phyloP scores from a whole-genome alignment of 1,284 basidiomycete genomes.

The Trichosporon asahii region DNA sequence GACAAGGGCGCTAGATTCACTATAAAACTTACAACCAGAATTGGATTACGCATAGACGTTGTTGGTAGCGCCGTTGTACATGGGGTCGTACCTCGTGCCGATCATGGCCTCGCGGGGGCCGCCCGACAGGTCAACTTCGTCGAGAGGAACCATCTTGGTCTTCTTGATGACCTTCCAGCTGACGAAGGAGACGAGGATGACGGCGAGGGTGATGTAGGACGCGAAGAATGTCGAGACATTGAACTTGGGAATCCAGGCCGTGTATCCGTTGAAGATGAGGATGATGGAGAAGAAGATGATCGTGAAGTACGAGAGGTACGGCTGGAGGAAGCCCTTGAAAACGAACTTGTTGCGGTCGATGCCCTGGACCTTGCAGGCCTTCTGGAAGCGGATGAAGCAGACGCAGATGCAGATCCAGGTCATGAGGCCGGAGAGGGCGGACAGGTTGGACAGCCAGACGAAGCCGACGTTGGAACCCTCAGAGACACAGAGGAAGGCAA shows the following conservation, averaged over 20 bases:
- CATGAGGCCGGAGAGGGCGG: conserved; percentile 54
- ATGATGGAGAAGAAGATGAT: conserved; percentile 21
- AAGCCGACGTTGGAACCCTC: conserved; percentile 64
- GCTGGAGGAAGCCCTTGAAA: conserved; percentile 57
- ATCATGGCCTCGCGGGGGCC: conserved; percentile 16
- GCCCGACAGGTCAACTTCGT: conserved; percentile 69
- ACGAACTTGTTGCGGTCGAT: conserved; percentile 59
- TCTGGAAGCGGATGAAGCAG: conserved; percentile 71
- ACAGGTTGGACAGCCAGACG: conserved; percentile 67
- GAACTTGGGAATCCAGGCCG: conserved; percentile 14
- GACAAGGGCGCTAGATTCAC: background rate
- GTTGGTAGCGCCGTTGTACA: background rate
- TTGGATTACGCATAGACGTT: background rate
- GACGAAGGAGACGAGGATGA: conserved; percentile 21
- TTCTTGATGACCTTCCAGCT: conserved; percentile 19
- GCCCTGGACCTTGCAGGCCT: conserved; percentile 68
- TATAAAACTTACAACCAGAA: background rate
- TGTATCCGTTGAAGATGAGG: conserved; percentile 23
- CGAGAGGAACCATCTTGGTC: conserved; percentile 39
- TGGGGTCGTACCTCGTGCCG: conserved; percentile 21
- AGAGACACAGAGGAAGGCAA: conserved; percentile 58
- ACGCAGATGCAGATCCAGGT: conserved; percentile 78
- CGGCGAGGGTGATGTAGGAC: conserved; percentile 27
- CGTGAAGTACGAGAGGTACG: conserved; percentile 20
- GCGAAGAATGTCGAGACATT: conserved; percentile 25